Evolutionary conservation across 2,329 filamentous ascomycete species (phyloP), one percentile per base, ranked within the genome.

Genomic region (Trichoderma lentiforme): DNA sequence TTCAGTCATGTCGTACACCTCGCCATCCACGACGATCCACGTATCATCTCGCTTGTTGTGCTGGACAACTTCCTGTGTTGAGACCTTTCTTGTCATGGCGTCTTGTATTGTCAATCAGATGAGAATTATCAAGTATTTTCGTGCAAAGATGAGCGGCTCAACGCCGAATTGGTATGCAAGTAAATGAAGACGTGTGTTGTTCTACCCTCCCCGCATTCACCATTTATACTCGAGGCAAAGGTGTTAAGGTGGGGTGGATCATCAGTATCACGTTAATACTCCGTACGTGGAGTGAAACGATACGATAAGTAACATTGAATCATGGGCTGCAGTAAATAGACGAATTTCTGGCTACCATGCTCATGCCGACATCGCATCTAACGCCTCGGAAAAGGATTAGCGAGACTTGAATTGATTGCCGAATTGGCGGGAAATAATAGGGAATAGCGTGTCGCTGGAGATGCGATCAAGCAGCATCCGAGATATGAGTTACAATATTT

Each of bases 21-120:
- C 57, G 43, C 67, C 67, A 11, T 70, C 39, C n/a, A 70, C 67
- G 4, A 70, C 67, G 61, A 53, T 70, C 67, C 67, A 70, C 32
- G 51, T 6, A 21, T 70, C 57, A 6, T 28, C 67, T 18, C 15
- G 21, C 28, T 62, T 61, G 8, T 70, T 62, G n/a, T 70, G 67
- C 28, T 39, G 67, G n/a, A 8, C 1, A 28, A 70, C 43, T 21
- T 62, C 67, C 18, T 5, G 9, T 21, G 67, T 28, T 8, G 67
- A 24, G 6, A 70, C 21, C 3, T 70, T 70, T 36, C 57, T 53
- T 21, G 14, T 15, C 67, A 62, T 70, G 28, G 5, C 26, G n/a
- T 26, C 21, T 12, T 34, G 1, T 12, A 18, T 7, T 18, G 57
- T 14, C 5, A 4, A 11, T 18, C 6, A 7, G 6, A 30, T 60